Evolutionary conservation across 2,329 filamentous ascomycete genomes (phyloP).

Genomic region (Didymella pinodella): DNA sequence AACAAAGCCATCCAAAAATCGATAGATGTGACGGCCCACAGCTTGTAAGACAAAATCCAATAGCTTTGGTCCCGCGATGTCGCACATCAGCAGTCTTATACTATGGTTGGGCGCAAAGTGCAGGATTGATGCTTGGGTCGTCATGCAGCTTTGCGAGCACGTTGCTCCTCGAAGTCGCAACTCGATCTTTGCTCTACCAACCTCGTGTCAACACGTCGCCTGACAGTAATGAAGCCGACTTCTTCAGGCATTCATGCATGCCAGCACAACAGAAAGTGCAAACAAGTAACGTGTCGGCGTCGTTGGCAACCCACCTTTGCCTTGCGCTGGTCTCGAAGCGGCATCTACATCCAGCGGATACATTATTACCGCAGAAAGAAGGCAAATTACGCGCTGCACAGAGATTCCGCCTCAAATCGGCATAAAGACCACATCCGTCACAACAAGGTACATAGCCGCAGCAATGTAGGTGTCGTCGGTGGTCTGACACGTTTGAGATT

Average conservation of each 20-base stretch:
- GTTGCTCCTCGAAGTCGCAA: neutral
- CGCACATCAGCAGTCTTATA: conserved; percentile 2
- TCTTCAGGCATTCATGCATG: neutral
- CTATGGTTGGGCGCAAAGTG: neutral
- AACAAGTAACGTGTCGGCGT: neutral
- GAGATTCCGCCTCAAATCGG: neutral
- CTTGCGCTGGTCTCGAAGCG: neutral
- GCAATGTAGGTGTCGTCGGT: neutral
- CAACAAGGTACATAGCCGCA: neutral
- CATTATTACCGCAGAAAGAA: neutral
- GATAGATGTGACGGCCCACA: no score
- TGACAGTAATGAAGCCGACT: neutral
- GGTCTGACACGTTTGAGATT: neutral
- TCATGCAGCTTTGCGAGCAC: neutral
- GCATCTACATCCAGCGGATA: neutral
- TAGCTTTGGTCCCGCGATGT: neutral
- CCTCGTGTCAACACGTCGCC: neutral
- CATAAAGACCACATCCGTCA: neutral
- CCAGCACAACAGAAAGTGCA: neutral
- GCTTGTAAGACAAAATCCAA: no score
- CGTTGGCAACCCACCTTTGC: neutral
- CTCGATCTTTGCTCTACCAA: neutral
- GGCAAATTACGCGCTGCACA: neutral
- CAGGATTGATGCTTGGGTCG: neutral
- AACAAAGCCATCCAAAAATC: neutral